Percentiles rank a stretch among this genome's conserved stretches.
Evolutionary conservation across 768 basidiomycete species (phyloP).

Genomic region (Lyophyllum semitale): DNA sequence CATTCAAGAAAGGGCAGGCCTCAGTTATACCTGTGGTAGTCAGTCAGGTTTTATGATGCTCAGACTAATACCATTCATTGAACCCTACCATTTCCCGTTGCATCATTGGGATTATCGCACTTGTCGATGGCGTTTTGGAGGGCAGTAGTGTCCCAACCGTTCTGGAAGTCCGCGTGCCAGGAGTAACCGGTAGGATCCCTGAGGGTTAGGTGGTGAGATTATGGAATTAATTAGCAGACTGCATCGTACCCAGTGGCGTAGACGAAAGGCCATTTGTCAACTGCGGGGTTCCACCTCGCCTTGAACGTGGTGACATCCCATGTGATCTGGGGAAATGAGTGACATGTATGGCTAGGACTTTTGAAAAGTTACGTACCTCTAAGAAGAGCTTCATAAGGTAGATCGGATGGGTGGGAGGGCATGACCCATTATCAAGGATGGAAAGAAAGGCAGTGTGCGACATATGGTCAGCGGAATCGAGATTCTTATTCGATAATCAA

Average conservation of each 20-base stretch:
- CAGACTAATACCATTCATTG: background rate
- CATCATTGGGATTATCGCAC: slow-evolving; percentile 41
- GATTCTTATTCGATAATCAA: slow-evolving; percentile 26
- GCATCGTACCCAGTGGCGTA: slow-evolving; percentile 43
- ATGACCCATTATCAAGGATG: slow-evolving; percentile 37
- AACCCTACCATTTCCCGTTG: slow-evolving; percentile 27
- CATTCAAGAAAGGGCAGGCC: slow-evolving; percentile 41
- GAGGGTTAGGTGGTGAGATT: background rate
- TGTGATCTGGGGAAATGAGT: slow-evolving; percentile 27
- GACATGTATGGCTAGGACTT: too few relatives aligned
- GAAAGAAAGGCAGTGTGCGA: slow-evolving; percentile 36
- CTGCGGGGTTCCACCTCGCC: slow-evolving; percentile 34
- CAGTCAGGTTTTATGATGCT: background rate
- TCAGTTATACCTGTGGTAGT: slow-evolving; percentile 30
- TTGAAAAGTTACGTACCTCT: slow-evolving; percentile 24
- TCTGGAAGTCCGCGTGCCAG: slow-evolving; percentile 48
- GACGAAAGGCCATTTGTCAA: slow-evolving; percentile 42
- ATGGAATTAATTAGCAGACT: background rate
- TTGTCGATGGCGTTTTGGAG: slow-evolving; percentile 49
- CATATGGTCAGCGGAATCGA: slow-evolving; percentile 39
- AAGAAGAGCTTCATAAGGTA: slow-evolving; percentile 42
- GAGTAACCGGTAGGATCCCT: slow-evolving; percentile 57
- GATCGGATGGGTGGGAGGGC: slow-evolving; percentile 37
- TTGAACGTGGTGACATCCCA: slow-evolving; percentile 39
- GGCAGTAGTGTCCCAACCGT: slow-evolving; percentile 50